Conservation (phyloP, 164 flowering plant genomes). For the Platanus orientalis region DNA sequence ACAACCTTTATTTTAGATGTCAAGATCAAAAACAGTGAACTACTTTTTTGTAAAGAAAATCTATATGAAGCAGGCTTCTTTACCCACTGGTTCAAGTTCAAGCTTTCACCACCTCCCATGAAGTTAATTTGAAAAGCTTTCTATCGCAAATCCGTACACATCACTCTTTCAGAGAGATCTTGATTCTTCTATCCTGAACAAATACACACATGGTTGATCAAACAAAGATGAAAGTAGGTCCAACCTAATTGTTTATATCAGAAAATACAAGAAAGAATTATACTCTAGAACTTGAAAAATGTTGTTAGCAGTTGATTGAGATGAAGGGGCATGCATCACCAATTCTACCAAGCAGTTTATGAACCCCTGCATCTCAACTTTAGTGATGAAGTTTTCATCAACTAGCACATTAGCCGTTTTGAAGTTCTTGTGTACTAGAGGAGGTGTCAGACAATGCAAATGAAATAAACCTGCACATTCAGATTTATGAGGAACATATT, state of each 20-base stretch:
- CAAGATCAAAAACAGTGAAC: not conserved
- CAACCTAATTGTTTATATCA: not conserved
- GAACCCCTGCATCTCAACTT: constrained; percentile 67
- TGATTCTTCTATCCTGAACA: constrained; percentile 36
- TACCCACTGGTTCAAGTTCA: constrained; percentile 68
- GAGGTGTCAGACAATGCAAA: constrained; percentile 55
- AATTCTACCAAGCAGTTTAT: constrained; percentile 36
- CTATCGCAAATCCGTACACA: constrained; percentile 63
- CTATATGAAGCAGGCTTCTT: not conserved
- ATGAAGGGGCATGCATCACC: constrained; percentile 48
- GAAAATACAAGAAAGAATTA: constrained; percentile 2
- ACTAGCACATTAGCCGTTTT: constrained; percentile 70
- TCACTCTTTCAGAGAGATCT: constrained; percentile 37
- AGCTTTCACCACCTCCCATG: constrained; percentile 34
- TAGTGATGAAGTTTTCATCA: constrained; percentile 78
- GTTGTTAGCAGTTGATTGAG: constrained; percentile 23
- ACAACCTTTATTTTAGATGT: not conserved
- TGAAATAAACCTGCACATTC: constrained; percentile 53
- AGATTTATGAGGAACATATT: not conserved
- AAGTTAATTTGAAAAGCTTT: constrained; percentile 26
- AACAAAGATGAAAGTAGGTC: not conserved
- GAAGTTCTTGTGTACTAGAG: constrained; percentile 56
- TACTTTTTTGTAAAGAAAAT: not conserved
- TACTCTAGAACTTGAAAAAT: constrained; percentile 69
- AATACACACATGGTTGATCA: not conserved